Evolutionary conservation across 164 flowering plant species (phyloP).

Genomic region (Aristolochia californica): DNA sequence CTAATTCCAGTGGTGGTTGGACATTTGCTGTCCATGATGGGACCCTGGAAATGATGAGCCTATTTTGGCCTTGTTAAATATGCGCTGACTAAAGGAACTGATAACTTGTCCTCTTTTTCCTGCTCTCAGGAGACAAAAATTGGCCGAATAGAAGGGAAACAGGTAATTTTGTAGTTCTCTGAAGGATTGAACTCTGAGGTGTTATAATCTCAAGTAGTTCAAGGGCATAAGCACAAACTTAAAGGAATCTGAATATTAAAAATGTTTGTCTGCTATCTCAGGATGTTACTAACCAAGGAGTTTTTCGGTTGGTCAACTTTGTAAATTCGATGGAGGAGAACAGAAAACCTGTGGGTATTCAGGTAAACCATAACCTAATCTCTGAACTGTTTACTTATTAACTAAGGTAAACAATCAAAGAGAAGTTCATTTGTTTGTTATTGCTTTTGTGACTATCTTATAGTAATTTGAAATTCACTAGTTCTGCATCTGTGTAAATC

Average conservation of each 20-base stretch:
- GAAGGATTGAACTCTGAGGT: background rate
- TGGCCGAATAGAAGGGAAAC: constrained; percentile 50
- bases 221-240: too few species aligned
- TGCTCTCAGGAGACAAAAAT: constrained; percentile 50
- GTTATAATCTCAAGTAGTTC: too few species aligned
- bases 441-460: too few species aligned
- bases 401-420: too few species aligned
- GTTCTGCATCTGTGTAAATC: too few species aligned
- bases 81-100: background rate
- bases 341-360: constrained; percentile 5
- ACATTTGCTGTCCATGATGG: background rate
- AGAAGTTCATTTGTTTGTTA: too few species aligned
- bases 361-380: too few species aligned
- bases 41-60: background rate
- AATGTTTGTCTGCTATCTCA: constrained; percentile 3
- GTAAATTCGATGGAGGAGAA: constrained; percentile 26
- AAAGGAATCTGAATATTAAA: too few species aligned
- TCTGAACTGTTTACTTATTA: too few species aligned
- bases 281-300: constrained; percentile 42
- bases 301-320: constrained; percentile 27
- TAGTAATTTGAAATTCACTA: too few species aligned
- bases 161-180: constrained; percentile 31
- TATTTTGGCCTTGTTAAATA: background rate
- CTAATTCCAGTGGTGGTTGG: too few species aligned
- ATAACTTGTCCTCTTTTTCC: constrained; percentile 6